Evolutionary conservation across 768 basidiomycete genomes (phyloP).

Genomic region (Trametes cingulata): DNA sequence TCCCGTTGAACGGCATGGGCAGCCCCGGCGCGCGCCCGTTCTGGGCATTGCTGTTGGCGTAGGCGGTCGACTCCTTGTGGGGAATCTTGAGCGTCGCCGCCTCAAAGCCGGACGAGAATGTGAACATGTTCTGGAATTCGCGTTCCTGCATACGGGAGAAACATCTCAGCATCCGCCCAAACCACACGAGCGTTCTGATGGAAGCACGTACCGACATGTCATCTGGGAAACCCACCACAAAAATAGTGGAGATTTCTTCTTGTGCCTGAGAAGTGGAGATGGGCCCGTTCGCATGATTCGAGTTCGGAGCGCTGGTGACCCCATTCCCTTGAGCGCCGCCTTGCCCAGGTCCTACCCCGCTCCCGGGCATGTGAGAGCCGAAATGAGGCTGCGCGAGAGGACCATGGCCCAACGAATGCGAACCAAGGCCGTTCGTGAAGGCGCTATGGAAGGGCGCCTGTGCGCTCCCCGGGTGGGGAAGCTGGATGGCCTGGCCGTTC

Average conservation of each 20-base stretch:
- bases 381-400: conserved; percentile 68
- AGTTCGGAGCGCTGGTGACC: conserved; percentile 17
- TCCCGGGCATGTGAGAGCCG: conserved; percentile 61
- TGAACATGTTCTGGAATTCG: conserved; percentile 99
- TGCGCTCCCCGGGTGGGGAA: conserved; percentile 35
- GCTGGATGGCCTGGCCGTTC: conserved; percentile 36
- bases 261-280: conserved; percentile 34
- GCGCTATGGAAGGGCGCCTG: conserved; percentile 34
- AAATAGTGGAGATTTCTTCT: conserved; percentile 96
- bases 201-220: conserved; percentile 80
- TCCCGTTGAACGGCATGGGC: conserved; percentile 41
- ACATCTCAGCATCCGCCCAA: conserved; percentile 11
- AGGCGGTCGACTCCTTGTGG: conserved; percentile 84
- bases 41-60: conserved; percentile 42
- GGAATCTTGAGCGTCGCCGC: conserved; percentile 98
- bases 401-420: conserved; percentile 34
- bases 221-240: conserved; percentile 98
- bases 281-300: conserved; percentile 33
- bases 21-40: conserved; percentile 21
- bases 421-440: conserved; percentile 39
- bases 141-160: conserved; percentile 73
- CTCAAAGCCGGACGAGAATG: conserved; percentile 93
- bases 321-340: conserved; percentile 19
- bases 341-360: conserved; percentile 35
- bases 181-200: conserved; percentile 21